These are phyloP conservation scores for Starmerella floricola DNA, from an alignment of 805 yeast genomes.

Conservation along the genomic window DNA sequence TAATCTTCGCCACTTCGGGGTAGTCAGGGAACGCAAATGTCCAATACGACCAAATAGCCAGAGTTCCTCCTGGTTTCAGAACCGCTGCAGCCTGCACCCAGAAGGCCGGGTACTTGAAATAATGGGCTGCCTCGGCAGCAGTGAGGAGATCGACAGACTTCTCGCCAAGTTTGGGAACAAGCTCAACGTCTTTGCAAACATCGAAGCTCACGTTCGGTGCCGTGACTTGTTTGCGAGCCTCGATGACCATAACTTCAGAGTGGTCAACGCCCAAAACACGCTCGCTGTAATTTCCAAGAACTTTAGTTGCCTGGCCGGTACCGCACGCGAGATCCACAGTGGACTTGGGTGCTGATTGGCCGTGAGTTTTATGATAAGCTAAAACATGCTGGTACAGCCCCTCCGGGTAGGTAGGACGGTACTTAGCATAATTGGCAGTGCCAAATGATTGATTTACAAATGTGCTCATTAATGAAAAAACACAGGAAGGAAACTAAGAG, in stretches of 20 bases:
- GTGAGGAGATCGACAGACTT: conserved; percentile 49
- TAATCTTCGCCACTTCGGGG: conserved; percentile 45
- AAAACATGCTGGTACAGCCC: conserved; percentile 36
- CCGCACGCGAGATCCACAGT: conserved; percentile 72
- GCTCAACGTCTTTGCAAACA: conserved; percentile 22
- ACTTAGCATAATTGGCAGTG: conserved; percentile 41
- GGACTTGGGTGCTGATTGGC: conserved; percentile 13
- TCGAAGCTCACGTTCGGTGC: conserved; percentile 8
- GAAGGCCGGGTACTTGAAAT: conserved; percentile 53
- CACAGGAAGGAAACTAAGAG: too few relatives aligned
- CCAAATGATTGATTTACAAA: conserved; percentile 44
- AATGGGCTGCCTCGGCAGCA: conserved; percentile 80
- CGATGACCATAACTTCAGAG: conserved; percentile 43
- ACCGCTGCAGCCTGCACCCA: conserved; percentile 39
- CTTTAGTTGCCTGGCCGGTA: conserved; percentile 59
- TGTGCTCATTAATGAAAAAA: conserved; percentile 40
- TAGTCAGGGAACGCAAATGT: conserved; percentile 50
- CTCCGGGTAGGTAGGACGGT: conserved; percentile 58
- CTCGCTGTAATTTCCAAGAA: conserved; percentile 37
- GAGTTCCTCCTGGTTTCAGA: conserved; percentile 50
- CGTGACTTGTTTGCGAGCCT: conserved; percentile 31
- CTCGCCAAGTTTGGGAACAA: conserved; percentile 18
- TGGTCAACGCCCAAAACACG: conserved; percentile 52
- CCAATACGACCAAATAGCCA: conserved; percentile 69
- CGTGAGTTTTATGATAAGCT: conserved; percentile 24